Conservation (phyloP, 2,329 filamentous ascomycete genomes). For the Colletotrichum higginsianum region DNA sequence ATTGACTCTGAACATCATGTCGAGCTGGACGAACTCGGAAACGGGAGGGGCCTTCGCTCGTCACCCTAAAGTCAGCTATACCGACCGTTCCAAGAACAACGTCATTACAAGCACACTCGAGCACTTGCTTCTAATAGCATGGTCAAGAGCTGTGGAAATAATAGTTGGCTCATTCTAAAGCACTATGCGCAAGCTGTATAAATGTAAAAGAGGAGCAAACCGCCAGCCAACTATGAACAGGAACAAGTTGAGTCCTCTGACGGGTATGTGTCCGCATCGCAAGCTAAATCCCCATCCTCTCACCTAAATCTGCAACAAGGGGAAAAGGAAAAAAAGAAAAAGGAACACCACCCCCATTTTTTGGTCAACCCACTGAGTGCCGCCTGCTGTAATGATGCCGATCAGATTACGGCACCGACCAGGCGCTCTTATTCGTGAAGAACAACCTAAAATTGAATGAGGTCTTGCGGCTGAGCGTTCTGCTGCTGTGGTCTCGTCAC, state of each 20-base stretch:
- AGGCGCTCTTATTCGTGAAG: not conserved
- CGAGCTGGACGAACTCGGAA: not conserved
- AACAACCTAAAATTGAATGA: conserved; percentile 72
- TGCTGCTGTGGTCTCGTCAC: conserved; percentile 64
- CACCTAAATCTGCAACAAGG: conserved; percentile 4
- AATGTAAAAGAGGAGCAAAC: conserved; percentile 25
- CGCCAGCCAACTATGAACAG: conserved; percentile 28
- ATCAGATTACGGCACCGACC: not conserved
- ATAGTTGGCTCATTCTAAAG: conserved; percentile 11
- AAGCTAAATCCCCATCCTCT: conserved; percentile 3
- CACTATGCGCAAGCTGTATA: conserved; percentile 27
- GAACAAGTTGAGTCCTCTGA: conserved; percentile 23
- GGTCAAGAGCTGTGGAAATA: not conserved
- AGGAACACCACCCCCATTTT: not conserved
- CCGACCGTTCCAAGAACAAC: not conserved
- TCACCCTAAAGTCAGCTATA: not conserved
- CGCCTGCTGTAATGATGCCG: conserved; percentile 11
- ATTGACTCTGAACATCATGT: too few species aligned
- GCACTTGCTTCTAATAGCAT: too few species aligned
- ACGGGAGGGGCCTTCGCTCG: too few species aligned
- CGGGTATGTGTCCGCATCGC: conserved; percentile 13
- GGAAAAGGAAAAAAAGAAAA: not conserved
- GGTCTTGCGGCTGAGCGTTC: conserved; percentile 66
- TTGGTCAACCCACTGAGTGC: conserved; percentile 14
- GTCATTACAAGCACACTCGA: not conserved